These are phyloP conservation scores for Entelexis paramagnoliae DNA, from an alignment of 1,139 yeast genomes.

Conservation along the genomic window DNA sequence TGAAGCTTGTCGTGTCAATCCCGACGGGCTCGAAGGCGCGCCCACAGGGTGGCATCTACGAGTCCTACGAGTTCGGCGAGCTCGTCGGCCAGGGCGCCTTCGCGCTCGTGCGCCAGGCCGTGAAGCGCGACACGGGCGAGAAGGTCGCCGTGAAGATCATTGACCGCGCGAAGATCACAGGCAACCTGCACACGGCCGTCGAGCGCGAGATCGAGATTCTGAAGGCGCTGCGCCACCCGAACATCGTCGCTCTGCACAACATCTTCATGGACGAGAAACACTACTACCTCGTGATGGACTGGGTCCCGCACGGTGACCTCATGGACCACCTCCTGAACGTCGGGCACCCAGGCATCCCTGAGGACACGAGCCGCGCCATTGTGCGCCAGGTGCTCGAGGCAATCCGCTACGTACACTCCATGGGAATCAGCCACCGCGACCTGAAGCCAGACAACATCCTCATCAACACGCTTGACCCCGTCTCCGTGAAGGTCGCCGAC, in stretches of 20 bases:
- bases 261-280: constrained; percentile 73
- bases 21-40: constrained; percentile 25
- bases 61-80: constrained; percentile 69
- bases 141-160: constrained; percentile 86
- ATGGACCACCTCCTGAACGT: constrained; percentile 72
- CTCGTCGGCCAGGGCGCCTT: constrained; percentile 94
- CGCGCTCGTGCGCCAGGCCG: constrained; percentile 87
- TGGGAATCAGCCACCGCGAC: constrained; percentile 90
- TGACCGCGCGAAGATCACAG: constrained; percentile 70
- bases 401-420: constrained; percentile 70
- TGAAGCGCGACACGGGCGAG: constrained; percentile 73
- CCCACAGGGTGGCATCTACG: constrained; percentile 39
- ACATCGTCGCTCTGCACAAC: constrained; percentile 71
- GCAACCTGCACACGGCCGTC: constrained; percentile 55
- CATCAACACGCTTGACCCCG: constrained; percentile 86
- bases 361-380: constrained; percentile 78
- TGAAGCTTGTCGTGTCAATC: constrained; percentile 62
- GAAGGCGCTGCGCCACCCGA: constrained; percentile 66
- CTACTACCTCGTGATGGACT: constrained; percentile 87
- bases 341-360: constrained; percentile 35
- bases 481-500: constrained; percentile 79
- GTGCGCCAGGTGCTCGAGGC: constrained; percentile 77
- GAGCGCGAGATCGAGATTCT: constrained; percentile 76
- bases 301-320: constrained; percentile 91
- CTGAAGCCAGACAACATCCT: constrained; percentile 79